Percentiles rank a stretch among this genome's conserved stretches.
Conservation (phyloP, 805 yeast genomes). For the Maudiozyma saulgeensis region DNA sequence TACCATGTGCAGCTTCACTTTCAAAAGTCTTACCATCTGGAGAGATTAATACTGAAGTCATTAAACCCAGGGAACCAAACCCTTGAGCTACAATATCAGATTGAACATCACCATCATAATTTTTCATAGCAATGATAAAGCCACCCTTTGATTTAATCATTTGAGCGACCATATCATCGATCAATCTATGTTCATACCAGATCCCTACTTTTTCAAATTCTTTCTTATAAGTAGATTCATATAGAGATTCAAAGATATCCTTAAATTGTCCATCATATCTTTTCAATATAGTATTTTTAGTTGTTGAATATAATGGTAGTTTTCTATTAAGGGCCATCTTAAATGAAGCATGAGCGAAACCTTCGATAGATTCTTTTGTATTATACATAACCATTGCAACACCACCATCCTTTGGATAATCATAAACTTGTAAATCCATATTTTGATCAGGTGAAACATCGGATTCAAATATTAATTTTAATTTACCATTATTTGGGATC, state of each 20-base stretch:
- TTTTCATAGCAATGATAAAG: conserved; percentile 89
- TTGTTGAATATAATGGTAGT: conserved; percentile 74
- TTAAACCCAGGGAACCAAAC: conserved; percentile 89
- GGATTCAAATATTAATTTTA: conserved; percentile 71
- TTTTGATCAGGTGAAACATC: conserved; percentile 36
- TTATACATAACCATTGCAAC: conserved; percentile 92
- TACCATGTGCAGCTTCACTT: conserved; percentile 98
- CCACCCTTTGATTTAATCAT: conserved; percentile 96
- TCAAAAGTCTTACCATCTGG: conserved; percentile 95
- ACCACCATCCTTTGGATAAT: conserved; percentile 49
- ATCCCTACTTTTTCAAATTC: conserved; percentile 73
- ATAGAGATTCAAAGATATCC: conserved; percentile 80
- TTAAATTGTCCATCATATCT: conserved; percentile 92
- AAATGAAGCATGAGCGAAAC: conserved; percentile 90
- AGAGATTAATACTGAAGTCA: conserved; percentile 95
- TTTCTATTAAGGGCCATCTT: conserved; percentile 72
- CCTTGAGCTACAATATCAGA: conserved; percentile 97
- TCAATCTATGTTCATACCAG: conserved; percentile 94
- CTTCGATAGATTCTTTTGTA: conserved; percentile 82
- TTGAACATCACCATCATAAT: conserved; percentile 96
- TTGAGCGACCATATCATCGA: conserved; percentile 98
- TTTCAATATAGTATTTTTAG: conserved; percentile 92
- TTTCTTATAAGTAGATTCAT: conserved; percentile 55
- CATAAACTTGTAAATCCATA: conserved; percentile 32
- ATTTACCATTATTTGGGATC: conserved; percentile 54